These are phyloP conservation scores for Hypoxylon sp. DNA, from an alignment of 2,329 filamentous ascomycete genomes.

Conservation along the genomic window DNA sequence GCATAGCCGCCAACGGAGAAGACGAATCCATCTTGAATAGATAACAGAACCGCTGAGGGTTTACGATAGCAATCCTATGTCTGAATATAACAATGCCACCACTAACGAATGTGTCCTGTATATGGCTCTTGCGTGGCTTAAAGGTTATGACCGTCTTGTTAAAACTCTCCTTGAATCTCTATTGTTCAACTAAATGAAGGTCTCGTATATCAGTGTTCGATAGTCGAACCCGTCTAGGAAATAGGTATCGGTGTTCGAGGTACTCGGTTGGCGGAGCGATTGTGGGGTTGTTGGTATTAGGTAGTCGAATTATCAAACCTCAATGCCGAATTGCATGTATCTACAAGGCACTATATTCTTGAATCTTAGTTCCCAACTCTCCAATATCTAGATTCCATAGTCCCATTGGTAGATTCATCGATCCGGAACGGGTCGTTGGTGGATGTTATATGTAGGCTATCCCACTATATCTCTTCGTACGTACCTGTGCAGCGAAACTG, in stretches of 20 bases:
- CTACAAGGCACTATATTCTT: constrained; percentile 18
- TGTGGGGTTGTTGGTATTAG: constrained; percentile 19
- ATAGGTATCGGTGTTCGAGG: constrained; percentile 13
- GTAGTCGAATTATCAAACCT: constrained; percentile 26
- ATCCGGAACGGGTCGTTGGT: background rate
- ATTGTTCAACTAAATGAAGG: constrained; percentile 29
- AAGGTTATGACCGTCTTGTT: constrained; percentile 26
- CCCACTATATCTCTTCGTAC: constrained; percentile 17
- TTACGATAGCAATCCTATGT: constrained; percentile 52
- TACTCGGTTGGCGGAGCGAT: constrained; percentile 10
- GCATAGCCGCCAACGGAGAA: constrained; percentile 94
- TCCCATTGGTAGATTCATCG: background rate
- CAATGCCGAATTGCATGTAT: constrained; percentile 29
- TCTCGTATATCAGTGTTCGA: constrained; percentile 30
- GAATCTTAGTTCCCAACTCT: constrained; percentile 3
- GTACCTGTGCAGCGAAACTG: constrained; percentile 32
- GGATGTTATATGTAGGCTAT: constrained; percentile 9
- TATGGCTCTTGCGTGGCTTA: constrained; percentile 38
- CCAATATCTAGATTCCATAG: constrained; percentile 10
- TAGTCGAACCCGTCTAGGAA: constrained; percentile 30
- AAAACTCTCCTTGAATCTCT: constrained; percentile 24
- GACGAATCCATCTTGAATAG: constrained; percentile 83
- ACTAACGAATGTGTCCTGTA: constrained; percentile 51
- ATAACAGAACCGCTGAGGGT: constrained; percentile 38
- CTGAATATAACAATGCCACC: constrained; percentile 48